Base-by-base conservation (phyloP, 495 filamentous ascomycete genomes). In the Schizothecium vesticola region DNA sequence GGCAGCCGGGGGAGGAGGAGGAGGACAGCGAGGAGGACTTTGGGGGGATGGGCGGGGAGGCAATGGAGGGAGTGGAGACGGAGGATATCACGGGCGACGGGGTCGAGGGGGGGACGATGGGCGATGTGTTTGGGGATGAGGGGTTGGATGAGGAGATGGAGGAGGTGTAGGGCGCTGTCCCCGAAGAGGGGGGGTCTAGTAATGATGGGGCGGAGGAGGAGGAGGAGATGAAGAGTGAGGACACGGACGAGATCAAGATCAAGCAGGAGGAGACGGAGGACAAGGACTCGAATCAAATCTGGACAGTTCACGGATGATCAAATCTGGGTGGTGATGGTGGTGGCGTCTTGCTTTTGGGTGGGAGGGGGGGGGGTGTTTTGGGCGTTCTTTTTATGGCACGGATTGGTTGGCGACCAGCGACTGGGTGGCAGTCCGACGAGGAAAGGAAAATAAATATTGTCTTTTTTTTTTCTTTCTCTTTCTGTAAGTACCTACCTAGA, bases 81-180 rank as follows among this genome's bases (percentile, higher is more conserved):
- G 81, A 81, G 66, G 78, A 78, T 33, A 76, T 71, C n/a, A 73
- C 72, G 5, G 75, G 76, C 9, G 77, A 80, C 56, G 75, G 65
- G 13, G 75, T 72, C n/a, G 76, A 78, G 61, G 75, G 73, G 0
- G 77, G 76, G 21, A 78, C 77, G 56, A 84, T 86, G 51, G 84
- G 86, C 51, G 87, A 90, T 76, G 67, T 80, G 3, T 81, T 80
- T 72, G 81, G 78, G 23, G 72, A 76, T 59, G 72, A 74, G n/a
- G 33, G 51, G 63, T 1, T 65, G 23, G 80, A 79, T 19, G 78
- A 82, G 61, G 81, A 83, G 59, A 79, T 83, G 75, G 79, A 61
- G 1, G 78, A 80, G 70, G 80, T 79, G 62, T 72, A 64, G 69
- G 13, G 23, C 11, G 9, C 21, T 21, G 33, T 28, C n/a, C n/a